Evolutionary conservation across 306 rosid species (phyloP), one percentile per base, ranked within the genome.

Genomic region (Citrullus mucosospermus): DNA sequence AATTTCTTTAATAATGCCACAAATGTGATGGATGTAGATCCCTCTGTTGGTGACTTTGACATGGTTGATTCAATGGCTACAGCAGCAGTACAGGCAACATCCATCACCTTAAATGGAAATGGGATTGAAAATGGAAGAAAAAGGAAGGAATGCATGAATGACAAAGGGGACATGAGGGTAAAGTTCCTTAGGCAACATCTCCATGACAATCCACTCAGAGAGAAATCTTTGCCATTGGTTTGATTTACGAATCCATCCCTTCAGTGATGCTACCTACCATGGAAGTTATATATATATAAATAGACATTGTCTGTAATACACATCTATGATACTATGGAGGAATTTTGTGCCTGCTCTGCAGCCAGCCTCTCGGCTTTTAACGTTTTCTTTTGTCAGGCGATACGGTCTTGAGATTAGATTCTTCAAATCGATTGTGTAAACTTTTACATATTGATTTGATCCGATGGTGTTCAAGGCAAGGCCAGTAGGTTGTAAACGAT

Each of bases 111-210:
- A 76, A 81, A 28, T 75, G 62, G 82, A 68, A 30, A 63, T 16
- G 51, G 81, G 58, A 25, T 68, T 67, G 82, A 82, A 34, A 88
- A 86, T 41, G 77, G 88, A 57, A 87, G 89, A 83, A 91, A 91
- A 81, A 93, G 97, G 81, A 90, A 91, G 83, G 93, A 86, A 76
- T 84, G 87, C 75, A 71, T 69, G 60, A 83, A 71, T 51, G 88
- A 91, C 81, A 88, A 80, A 56, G 65, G 65, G 43, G 86, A 76
- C 80, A 58, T 75, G 56, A 88, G 83, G 80, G 71, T 79, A 6
- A 91, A 91, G 87, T 91, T 54, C 70, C 83, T 88, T 84, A 89
- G 88, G 85, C 85, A 86, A 15, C 91, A 56, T 55, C 79, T 76
- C 54, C 85, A 82, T 41, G 91, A 80, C 81, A 87, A 73, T 44